These are phyloP conservation scores for Boletus fagicola DNA, from an alignment of 768 basidiomycete species.

Conservation along the genomic window DNA sequence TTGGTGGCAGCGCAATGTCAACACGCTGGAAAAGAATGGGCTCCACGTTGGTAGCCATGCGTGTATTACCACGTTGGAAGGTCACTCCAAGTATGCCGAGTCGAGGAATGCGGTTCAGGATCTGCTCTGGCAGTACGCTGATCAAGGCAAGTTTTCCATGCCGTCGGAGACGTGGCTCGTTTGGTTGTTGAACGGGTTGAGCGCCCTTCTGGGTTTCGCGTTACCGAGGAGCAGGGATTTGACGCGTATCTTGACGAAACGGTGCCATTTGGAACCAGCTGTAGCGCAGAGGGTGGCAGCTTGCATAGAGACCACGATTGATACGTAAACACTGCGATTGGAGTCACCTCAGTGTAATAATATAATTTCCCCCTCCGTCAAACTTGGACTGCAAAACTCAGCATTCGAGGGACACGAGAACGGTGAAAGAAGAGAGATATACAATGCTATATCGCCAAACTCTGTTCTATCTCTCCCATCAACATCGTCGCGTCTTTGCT, in stretches of 20 bases:
- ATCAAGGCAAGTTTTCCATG: slow-evolving; percentile 28
- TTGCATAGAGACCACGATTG: slow-evolving; percentile 18
- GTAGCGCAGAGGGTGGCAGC: slow-evolving; percentile 26
- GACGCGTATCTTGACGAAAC: slow-evolving; percentile 23
- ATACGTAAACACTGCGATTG: slow-evolving; percentile 2
- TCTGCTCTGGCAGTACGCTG: slow-evolving; percentile 21
- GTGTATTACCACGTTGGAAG: slow-evolving; percentile 28
- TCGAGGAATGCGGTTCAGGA: slow-evolving; percentile 23
- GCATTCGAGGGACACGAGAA: not conserved
- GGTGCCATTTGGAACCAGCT: slow-evolving; percentile 23
- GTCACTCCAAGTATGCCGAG: slow-evolving; percentile 19
- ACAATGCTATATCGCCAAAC: slow-evolving; percentile 41
- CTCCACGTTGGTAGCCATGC: slow-evolving; percentile 27
- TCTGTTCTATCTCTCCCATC: slow-evolving; percentile 84
- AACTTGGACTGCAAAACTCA: not conserved
- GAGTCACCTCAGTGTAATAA: slow-evolving; percentile 1
- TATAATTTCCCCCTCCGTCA: not conserved
- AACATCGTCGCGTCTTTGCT: slow-evolving; percentile 94
- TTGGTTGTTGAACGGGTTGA: slow-evolving; percentile 21
- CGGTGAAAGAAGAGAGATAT: not conserved
- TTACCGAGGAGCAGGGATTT: slow-evolving; percentile 23
- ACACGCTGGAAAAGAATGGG: slow-evolving; percentile 15
- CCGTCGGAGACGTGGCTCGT: slow-evolving; percentile 23
- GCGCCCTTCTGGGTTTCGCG: slow-evolving; percentile 11
- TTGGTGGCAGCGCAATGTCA: slow-evolving; percentile 32